These are phyloP conservation scores for Colletotrichum chrysophilum DNA, from an alignment of 2,329 filamentous ascomycete genomes.

Conservation along the genomic window DNA sequence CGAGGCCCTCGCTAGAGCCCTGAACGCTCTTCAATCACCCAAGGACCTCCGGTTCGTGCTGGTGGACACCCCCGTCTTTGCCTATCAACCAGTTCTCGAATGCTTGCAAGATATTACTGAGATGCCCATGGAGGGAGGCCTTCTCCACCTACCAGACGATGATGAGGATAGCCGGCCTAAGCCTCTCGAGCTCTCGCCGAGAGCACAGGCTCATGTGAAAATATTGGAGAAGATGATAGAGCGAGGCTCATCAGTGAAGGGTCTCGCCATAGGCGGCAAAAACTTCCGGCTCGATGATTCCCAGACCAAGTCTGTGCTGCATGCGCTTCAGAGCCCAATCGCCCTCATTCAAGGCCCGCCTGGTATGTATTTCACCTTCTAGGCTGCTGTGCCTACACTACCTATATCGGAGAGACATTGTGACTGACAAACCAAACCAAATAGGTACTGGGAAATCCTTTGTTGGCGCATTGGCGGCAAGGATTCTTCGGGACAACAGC, in stretches of 20 bases:
- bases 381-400: background rate
- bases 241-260: background rate
- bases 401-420: background rate
- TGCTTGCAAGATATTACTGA: conserved; percentile 61
- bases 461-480: conserved; percentile 68
- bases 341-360: conserved; percentile 76
- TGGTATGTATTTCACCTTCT: conserved; percentile 44
- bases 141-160: conserved; percentile 32
- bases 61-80: conserved; percentile 70
- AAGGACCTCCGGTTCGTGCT: conserved; percentile 53
- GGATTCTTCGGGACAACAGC: conserved; percentile 50
- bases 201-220: background rate
- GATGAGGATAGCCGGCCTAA: background rate
- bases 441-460: conserved; percentile 80
- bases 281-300: conserved; percentile 36
- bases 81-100: conserved; percentile 70
- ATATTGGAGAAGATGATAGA: background rate
- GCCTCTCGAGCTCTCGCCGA: background rate
- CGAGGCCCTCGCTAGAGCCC: conserved; percentile 46
- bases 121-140: conserved; percentile 61
- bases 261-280: background rate
- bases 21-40: conserved; percentile 46
- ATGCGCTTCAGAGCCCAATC: conserved; percentile 56
- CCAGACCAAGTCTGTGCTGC: conserved; percentile 61
- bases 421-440: background rate